Conservation (phyloP, 2,329 filamentous ascomycete species). For the Dactylonectria macrodidyma region DNA sequence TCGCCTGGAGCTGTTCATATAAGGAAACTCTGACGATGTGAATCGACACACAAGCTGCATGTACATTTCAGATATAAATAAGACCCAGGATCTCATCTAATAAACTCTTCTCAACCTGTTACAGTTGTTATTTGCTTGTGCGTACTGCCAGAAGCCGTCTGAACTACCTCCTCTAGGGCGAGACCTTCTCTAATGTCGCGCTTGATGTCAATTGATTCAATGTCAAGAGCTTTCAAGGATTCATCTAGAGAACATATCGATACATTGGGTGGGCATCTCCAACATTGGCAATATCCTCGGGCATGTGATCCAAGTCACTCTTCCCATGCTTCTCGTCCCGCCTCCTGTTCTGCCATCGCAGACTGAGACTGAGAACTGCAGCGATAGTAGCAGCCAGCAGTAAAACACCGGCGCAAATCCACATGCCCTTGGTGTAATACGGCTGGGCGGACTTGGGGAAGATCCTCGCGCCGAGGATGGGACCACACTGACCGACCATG, state of each 20-base stretch:
- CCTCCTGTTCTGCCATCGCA: conserved; percentile 31
- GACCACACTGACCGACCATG: conserved; percentile 38
- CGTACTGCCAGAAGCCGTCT: too few species aligned
- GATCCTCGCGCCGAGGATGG: conserved; percentile 30
- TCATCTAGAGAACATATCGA: conserved; percentile 9
- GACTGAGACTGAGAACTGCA: conserved; percentile 22
- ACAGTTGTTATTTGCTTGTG: too few species aligned
- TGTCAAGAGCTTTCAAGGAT: too few species aligned
- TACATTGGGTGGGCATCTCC: conserved; percentile 33
- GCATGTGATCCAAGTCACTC: conserved; percentile 30
- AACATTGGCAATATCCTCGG: conserved; percentile 21
- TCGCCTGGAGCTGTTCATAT: too few species aligned
- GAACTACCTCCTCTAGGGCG: too few species aligned
- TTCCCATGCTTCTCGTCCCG: conserved; percentile 32
- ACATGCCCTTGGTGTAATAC: conserved; percentile 19
- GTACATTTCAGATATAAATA: too few species aligned
- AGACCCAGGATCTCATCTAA: too few species aligned
- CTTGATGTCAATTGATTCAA: too few species aligned
- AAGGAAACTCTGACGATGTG: too few species aligned
- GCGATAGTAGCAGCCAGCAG: not conserved
- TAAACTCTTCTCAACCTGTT: too few species aligned
- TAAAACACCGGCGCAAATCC: conserved; percentile 8
- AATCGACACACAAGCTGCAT: too few species aligned
- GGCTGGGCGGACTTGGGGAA: conserved; percentile 24
- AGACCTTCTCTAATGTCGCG: too few species aligned